Evolutionary conservation across 1,139 yeast species (phyloP), one percentile per base, ranked within the genome.

Genomic region (Candida frijolesensis): DNA sequence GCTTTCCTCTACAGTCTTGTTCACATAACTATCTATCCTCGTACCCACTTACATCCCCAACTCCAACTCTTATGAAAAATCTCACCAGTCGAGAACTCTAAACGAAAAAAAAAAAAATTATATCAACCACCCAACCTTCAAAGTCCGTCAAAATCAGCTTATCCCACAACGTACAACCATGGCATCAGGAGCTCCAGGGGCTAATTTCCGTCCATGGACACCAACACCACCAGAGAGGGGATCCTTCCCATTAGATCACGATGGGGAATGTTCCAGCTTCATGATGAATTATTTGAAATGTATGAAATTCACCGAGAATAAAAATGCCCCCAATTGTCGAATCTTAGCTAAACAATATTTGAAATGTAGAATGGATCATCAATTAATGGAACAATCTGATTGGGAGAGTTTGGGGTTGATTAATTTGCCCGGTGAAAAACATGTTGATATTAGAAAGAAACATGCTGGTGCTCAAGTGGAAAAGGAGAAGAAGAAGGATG

Each of bases 141-240:
- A 25, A 25, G 29, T 25, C 29, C 29, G 29, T 25, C 8, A 6
- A 19, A 6, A 25, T 25, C 29, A 25, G 7, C 29, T 25, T 8
- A 32, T 12, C 35, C 8, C 29, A 25, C 4, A 6, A 25, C 29
- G 7, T 25, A 25, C 10, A 25, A 25, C 29, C 29, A 25, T 25
- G 29, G 29, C 29, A 25, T 25, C 29, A 25, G 29, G 29, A 25
- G 29, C 29, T 25, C 29, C 45, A 65, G 70, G 74, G 52, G 67
- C 74, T 47, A 57, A 64, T 59, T 63, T 72, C 47, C 71, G 81
- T 56, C 70, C 82, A 35, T 76, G 87, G 79, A 79, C 89, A 16
- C 96, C 97, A 12, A 87, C 94, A 0, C 97, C 99, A 27, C 99
- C 99, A 3, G 96, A 92, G 60, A 76, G 97, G 60, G 99, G 99